Evolutionary conservation across 2,329 filamentous ascomycete genomes (phyloP), one percentile per base, ranked within the genome.

Genomic region (Talaromyces albobiverticillius): DNA sequence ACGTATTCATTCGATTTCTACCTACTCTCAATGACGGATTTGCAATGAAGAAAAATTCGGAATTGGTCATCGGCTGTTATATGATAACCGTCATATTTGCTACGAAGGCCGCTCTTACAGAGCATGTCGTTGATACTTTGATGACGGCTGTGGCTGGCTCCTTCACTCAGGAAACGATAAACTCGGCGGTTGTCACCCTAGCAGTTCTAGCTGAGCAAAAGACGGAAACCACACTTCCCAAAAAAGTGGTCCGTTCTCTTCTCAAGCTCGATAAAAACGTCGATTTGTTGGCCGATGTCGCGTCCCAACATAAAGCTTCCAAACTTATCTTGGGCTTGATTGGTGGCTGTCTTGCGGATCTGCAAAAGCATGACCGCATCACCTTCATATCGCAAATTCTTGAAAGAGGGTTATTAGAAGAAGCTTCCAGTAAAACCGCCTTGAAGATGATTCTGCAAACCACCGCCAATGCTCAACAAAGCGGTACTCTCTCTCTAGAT

Each of bases 21-120:
- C 91, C 77, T 62, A 74, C 91, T 2, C 79, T 99, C 29, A 88
- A 90, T 57, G 86, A 89, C 59, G 89, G 88, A 1, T 79, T 97
- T 57, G 80, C 86, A 8, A 82, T 93, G 76, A 85, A 85, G 63
- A 85, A 87, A 57, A 85, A 87, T 0, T 83, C 90, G 0, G 89
- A 93, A 58, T 77, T 96, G 40, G 88, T 92, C 60, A 82, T 95
- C 57, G 91, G 88, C 14, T 92, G 89, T 54, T 97, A 96, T 70
- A 96, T 96, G 88, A 85, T 96, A 18, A 82, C 92, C 53, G 84
- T 90, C 6, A 85, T 97, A 46, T 81, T 97, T 58, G 91, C 90
- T 6, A 86, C 89, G 46, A 96, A 96, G 71, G 86, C 88, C 1
- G 81, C 83, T 46, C 79, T 97, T 13, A 84, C 88, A 45, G 91